phyloP scores from a whole-genome alignment of 176 grass and related monocot species.

The Aegilops speltoides region DNA sequence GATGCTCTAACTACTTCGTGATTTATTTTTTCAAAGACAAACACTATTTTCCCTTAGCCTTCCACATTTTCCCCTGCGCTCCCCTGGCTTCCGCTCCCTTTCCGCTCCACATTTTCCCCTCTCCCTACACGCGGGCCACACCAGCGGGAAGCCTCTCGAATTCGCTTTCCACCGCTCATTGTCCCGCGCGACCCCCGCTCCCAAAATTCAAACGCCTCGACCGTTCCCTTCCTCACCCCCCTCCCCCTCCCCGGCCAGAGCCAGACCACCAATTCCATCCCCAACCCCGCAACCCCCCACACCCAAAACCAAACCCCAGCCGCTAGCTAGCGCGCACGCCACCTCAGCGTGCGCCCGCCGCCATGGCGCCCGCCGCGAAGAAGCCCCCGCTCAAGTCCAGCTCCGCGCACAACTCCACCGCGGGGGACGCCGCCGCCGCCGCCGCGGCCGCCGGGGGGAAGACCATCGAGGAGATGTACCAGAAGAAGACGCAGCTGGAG shows the following conservation, averaged over 20 bases:
- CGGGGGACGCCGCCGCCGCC: not conserved
- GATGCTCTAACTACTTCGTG: no score
- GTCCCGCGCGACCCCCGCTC: no score
- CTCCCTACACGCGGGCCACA: no score
- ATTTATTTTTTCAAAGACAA: no score
- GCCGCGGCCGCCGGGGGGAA: not conserved
- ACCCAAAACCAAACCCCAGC: not conserved
- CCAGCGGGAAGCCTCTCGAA: no score
- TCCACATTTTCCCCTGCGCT: no score
- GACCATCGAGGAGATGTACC: conserved; percentile 90
- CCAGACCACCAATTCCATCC: not conserved
- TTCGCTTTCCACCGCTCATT: no score
- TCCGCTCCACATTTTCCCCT: no score
- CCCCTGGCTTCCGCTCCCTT: no score
- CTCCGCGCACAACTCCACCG: conserved; percentile 63
- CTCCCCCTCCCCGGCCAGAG: not conserved
- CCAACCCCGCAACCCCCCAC: not conserved
- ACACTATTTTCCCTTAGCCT: no score
- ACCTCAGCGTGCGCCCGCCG: conserved; percentile 49
- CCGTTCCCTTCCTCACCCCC: not conserved
- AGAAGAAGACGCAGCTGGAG: conserved; percentile 90
- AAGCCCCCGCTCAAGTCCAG: conserved; percentile 65
- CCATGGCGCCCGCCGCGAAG: conserved; percentile 39
- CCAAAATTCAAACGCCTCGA: no score
- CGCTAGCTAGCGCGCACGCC: conserved; percentile 9